Base-by-base conservation (phyloP, 768 basidiomycete genomes). In the Termitomyces sp. region DNA sequence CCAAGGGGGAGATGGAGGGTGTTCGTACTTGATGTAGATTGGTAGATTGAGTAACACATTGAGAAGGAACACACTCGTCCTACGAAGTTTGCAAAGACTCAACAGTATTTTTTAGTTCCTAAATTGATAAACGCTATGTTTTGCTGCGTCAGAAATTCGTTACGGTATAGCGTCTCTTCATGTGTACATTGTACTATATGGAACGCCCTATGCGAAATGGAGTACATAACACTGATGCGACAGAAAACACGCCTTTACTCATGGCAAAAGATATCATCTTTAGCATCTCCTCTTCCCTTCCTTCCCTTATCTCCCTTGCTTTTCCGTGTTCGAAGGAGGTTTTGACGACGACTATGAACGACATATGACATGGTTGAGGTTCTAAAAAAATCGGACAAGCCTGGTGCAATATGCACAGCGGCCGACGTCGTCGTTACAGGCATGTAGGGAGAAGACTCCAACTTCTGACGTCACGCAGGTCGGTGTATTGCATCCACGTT, bases 1-100 rank as follows among this genome's bases (percentile, higher is more conserved):
- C 81, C 85, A 86, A 32, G 79, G 82, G 0, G 86, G 87, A 1
- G 87, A 75, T 10, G 85, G 86, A 5, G 85, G 4, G 87, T 87
- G 64, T 88, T 87, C 4, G 85, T 85, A 64, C 83, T 83, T 51
- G n/a, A n/a, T n/a, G n/a, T n/a, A n/a, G 10, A 37, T n/a, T n/a
- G 16, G 13, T 16, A 27, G 9, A 27, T n/a, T 27, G 9, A 37
- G 26, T 39, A 18, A 39, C 10, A 20, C 26, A 1, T 26, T 12
- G 24, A 27, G 34, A 26, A 18, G 26, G 9, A n/a, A 18, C 24
- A 13, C n/a, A 50, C 8, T 10, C 26, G 37, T 39, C 37, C 24
- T 51, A 39, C 36, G 27, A 51, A 22, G 50, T 18, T 27, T 51
- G 50, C 18, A 51, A n/a, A n/a, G 50, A 39, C n/a, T 51, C 26